These are phyloP conservation scores for Ophiocordyceps camponoti-saundersi DNA, from an alignment of 2,329 filamentous ascomycete species.

Conservation along the genomic window DNA sequence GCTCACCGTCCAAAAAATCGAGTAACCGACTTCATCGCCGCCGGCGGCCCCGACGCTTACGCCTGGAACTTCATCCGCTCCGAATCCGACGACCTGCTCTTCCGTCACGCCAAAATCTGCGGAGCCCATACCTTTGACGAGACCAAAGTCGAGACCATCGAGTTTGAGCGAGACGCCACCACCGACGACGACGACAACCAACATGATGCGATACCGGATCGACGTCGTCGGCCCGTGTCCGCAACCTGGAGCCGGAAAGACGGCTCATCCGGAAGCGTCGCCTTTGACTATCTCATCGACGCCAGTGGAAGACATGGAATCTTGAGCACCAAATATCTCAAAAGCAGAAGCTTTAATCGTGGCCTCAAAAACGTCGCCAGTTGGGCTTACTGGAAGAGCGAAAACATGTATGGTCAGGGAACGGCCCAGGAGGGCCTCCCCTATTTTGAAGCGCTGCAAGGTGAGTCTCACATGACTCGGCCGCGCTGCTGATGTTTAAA, in stretches of 20 bases:
- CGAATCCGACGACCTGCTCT: conserved; percentile 23
- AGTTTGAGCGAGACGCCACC: conserved; percentile 9
- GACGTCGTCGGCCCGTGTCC: conserved; percentile 16
- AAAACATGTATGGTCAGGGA: conserved; percentile 14
- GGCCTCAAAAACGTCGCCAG: conserved; percentile 30
- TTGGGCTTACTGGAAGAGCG: conserved; percentile 29
- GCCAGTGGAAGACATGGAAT: conserved; percentile 27
- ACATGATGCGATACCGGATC: conserved; percentile 1
- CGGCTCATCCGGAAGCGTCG: conserved; percentile 19
- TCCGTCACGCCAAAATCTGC: conserved; percentile 20
- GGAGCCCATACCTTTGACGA: conserved; percentile 24
- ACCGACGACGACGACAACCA: neutral
- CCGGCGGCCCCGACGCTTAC: conserved; percentile 18
- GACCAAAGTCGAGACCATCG: conserved; percentile 14
- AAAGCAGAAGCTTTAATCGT: conserved; percentile 27
- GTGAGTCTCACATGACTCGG: neutral
- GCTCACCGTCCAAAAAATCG: too few relatives aligned
- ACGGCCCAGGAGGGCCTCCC: conserved; percentile 18
- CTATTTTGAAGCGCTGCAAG: conserved; percentile 24
- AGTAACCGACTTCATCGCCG: conserved; percentile 25
- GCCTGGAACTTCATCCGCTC: conserved; percentile 30
- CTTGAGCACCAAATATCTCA: conserved; percentile 28
- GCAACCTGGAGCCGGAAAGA: conserved; percentile 16
- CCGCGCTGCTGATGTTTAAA: neutral
- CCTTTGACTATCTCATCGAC: conserved; percentile 30